Percentiles rank a stretch among this genome's conserved stretches.
These are phyloP conservation scores for Arabidopsis arenosa DNA, from an alignment of 345 rosid genomes.

Conservation along the genomic window DNA sequence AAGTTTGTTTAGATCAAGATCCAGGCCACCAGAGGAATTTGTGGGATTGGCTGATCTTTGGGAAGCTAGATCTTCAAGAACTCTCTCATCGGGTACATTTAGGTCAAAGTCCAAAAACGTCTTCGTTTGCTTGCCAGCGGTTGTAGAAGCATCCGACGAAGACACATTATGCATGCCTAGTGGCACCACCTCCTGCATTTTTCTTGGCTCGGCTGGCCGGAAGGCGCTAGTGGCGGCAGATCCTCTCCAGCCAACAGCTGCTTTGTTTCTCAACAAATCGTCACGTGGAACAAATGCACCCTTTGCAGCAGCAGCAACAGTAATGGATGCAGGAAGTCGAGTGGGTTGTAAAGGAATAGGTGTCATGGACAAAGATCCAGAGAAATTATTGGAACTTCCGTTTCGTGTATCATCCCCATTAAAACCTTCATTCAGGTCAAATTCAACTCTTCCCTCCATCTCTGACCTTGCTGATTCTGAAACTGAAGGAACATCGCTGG, in stretches of 20 bases:
- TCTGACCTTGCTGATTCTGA: slow-evolving; percentile 49
- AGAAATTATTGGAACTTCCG: slow-evolving; percentile 51
- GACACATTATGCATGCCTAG: slow-evolving; percentile 37
- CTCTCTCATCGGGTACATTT: slow-evolving; percentile 85
- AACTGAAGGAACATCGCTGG: slow-evolving; percentile 46
- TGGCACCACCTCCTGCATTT: slow-evolving; percentile 52
- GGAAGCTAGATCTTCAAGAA: slow-evolving; percentile 70
- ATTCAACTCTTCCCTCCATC: slow-evolving; percentile 66
- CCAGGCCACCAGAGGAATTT: slow-evolving; percentile 66
- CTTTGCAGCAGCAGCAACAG: slow-evolving; percentile 92
- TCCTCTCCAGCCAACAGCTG: slow-evolving; percentile 93
- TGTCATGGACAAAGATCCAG: slow-evolving; percentile 46
- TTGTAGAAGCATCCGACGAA: slow-evolving; percentile 47
- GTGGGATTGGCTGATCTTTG: slow-evolving; percentile 49
- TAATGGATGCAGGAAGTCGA: slow-evolving; percentile 65
- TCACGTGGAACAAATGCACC: slow-evolving; percentile 85
- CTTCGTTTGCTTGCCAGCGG: slow-evolving; percentile 54
- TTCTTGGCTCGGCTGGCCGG: slow-evolving; percentile 95
- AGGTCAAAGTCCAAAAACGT: slow-evolving; percentile 77
- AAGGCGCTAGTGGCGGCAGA: slow-evolving; percentile 99
- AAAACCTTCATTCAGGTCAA: slow-evolving; percentile 91
- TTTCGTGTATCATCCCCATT: slow-evolving; percentile 63
- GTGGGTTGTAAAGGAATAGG: slow-evolving; percentile 52
- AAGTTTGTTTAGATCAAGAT: slow-evolving; percentile 80
- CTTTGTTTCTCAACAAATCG: slow-evolving; percentile 69